Conservation (phyloP, 495 filamentous ascomycete genomes). For the Daldinia bambusicola region DNA sequence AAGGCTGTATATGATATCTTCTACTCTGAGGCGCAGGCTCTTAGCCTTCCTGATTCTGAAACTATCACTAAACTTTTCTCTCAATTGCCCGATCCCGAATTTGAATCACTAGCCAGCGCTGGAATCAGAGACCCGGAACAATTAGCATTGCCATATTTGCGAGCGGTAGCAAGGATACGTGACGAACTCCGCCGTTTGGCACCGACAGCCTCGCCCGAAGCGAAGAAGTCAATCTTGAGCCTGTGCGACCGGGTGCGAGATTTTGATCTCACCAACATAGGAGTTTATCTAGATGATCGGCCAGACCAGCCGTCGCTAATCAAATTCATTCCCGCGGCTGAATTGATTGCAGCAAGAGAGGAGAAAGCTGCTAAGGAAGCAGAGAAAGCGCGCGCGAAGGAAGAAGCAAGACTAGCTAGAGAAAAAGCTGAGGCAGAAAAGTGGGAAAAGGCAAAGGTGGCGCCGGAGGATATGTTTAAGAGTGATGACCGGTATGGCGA, state of each 20-base stretch:
- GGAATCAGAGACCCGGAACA: conserved; percentile 59
- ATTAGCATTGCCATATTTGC: conserved; percentile 71
- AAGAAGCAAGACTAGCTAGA: conserved; percentile 67
- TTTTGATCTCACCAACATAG: conserved; percentile 77
- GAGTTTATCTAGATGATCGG: conserved; percentile 89
- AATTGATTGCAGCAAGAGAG: conserved; percentile 75
- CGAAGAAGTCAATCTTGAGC: conserved; percentile 68
- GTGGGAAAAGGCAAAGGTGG: conserved; percentile 76
- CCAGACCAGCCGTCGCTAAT: conserved; percentile 75
- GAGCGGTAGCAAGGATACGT: conserved; percentile 70
- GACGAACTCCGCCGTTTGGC: conserved; percentile 73
- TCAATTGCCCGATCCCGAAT: conserved; percentile 55
- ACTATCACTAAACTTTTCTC: conserved; percentile 51
- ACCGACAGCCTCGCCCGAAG: conserved; percentile 59
- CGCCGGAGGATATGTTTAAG: conserved; percentile 75
- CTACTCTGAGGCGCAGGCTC: conserved; percentile 50
- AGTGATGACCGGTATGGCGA: conserved; percentile 74
- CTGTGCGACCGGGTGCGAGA: conserved; percentile 86
- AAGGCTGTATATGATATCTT: conserved; percentile 52
- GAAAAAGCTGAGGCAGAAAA: conserved; percentile 63
- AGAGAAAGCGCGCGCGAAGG: conserved; percentile 67
- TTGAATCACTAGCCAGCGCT: conserved; percentile 51
- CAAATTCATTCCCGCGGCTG: conserved; percentile 77
- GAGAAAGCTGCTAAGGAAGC: conserved; percentile 70
- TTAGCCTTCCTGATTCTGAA: conserved; percentile 46